A percentile compares a stretch with the other conserved stretches of the same genome.
phyloP scores from a whole-genome alignment of 1,284 basidiomycete genomes.

The Wolfiporia cocos region DNA sequence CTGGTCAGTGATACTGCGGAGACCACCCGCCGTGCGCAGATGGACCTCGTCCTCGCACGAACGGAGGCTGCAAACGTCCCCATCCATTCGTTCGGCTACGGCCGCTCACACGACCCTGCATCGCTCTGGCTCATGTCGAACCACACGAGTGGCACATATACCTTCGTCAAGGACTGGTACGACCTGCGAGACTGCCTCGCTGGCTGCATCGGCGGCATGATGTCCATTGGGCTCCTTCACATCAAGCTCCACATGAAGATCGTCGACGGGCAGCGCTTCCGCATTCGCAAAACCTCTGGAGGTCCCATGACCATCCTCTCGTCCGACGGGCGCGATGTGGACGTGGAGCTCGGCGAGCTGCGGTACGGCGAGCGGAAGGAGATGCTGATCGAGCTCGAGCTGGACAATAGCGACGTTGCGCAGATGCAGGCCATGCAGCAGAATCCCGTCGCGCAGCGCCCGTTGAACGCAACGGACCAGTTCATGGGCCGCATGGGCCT shows the following conservation, averaged over 20 bases:
- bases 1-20: slow-evolving; percentile 91
- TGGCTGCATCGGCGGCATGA: slow-evolving; percentile 90
- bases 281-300: slow-evolving; percentile 87
- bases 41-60: slow-evolving; percentile 94
- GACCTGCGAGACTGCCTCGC: slow-evolving; percentile 85
- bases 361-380: slow-evolving; percentile 90
- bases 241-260: slow-evolving; percentile 92
- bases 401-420: slow-evolving; percentile 66
- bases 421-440: slow-evolving; percentile 15
- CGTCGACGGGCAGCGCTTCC: slow-evolving; percentile 78
- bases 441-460: slow-evolving; percentile 19
- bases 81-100: slow-evolving; percentile 96
- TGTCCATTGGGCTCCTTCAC: slow-evolving; percentile 83
- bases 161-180: slow-evolving; percentile 95
- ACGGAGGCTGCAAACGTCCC: slow-evolving; percentile 95
- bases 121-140: slow-evolving; percentile 99
- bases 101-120: slow-evolving; percentile 92
- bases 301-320: slow-evolving; percentile 79
- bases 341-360: slow-evolving; percentile 91
- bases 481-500: slow-evolving; percentile 79
- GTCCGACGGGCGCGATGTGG: slow-evolving; percentile 86
- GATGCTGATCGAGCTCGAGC: slow-evolving; percentile 90
- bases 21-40: slow-evolving; percentile 90
- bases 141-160: slow-evolving; percentile 95
- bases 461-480: slow-evolving; percentile 70